A percentile compares a stretch with the other conserved stretches of the same genome.
Conservation (phyloP, 2,329 filamentous ascomycete species). For the Anisogramma anomala region DNA sequence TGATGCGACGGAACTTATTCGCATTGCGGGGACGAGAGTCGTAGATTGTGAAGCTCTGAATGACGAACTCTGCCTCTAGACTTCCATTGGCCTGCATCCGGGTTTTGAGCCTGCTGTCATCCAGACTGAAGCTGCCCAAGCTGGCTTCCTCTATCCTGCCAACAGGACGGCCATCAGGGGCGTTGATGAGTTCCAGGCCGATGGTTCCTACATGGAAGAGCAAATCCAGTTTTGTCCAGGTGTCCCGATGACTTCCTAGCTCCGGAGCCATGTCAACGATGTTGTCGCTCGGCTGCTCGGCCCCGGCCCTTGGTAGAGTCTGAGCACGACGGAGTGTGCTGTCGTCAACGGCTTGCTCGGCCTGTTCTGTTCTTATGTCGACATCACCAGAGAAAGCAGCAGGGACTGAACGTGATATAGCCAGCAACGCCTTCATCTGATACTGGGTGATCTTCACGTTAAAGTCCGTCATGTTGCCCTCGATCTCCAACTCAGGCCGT, state of each 20-base stretch:
- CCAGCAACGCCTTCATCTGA: constrained; percentile 80
- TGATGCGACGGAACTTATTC: constrained; percentile 96
- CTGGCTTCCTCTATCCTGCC: constrained; percentile 67
- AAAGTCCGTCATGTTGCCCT: constrained; percentile 85
- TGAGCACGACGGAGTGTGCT: constrained; percentile 35
- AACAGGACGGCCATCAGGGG: constrained; percentile 64
- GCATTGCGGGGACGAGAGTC: constrained; percentile 81
- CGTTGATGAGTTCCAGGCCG: constrained; percentile 75
- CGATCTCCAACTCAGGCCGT: constrained; percentile 81
- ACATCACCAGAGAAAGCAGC: constrained; percentile 69
- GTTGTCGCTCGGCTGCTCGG: constrained; percentile 32
- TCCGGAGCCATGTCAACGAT: constrained; percentile 55
- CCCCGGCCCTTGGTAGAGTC: constrained; percentile 38
- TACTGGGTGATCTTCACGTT: constrained; percentile 83
- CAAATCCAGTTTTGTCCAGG: constrained; percentile 88
- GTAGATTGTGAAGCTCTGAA: constrained; percentile 87
- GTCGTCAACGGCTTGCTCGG: constrained; percentile 60
- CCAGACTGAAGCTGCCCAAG: constrained; percentile 85
- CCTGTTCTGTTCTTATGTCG: constrained; percentile 61
- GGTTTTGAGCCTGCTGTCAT: constrained; percentile 83
- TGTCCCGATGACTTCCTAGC: constrained; percentile 53
- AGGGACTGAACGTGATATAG: constrained; percentile 78
- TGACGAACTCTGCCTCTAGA: constrained; percentile 82
- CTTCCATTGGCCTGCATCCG: constrained; percentile 87
- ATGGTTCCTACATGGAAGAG: constrained; percentile 82